phyloP scores from a whole-genome alignment of 2,329 filamentous ascomycete genomes.

The Paecilomyces dactylethromorphus region DNA sequence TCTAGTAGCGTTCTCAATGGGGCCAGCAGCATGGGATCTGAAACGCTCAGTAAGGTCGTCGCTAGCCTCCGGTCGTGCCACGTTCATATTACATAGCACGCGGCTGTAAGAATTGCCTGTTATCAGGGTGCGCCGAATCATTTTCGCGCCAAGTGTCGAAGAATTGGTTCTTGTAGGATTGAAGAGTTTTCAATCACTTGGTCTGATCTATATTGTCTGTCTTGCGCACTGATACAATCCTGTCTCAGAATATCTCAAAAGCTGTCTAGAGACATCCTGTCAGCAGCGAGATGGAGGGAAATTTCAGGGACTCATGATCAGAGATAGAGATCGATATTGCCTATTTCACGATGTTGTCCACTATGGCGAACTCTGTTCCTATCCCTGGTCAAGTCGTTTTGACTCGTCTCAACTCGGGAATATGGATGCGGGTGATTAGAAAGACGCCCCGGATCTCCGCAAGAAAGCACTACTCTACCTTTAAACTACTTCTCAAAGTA shows the following conservation, averaged over 20 bases:
- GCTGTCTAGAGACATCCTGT: background rate
- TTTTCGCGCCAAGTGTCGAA: background rate
- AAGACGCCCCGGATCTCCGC: background rate
- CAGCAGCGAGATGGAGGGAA: too few species aligned
- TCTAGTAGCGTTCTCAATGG: background rate
- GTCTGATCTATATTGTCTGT: too few species aligned
- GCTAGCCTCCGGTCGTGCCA: background rate
- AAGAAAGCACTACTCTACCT: background rate
- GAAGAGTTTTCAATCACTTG: background rate
- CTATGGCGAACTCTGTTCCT: background rate
- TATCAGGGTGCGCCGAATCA: background rate
- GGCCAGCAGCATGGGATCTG: background rate
- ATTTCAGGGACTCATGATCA: too few species aligned
- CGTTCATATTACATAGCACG: background rate
- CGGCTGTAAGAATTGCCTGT: background rate
- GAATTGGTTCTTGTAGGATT: background rate
- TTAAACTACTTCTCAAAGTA: background rate
- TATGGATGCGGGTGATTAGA: background rate
- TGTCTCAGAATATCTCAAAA: background rate
- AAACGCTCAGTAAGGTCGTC: background rate
- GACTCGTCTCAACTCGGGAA: background rate
- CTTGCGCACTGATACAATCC: too few species aligned
- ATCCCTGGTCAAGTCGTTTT: background rate
- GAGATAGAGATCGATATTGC: too few species aligned
- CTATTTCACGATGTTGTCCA: background rate